Evolutionary conservation across 257 asterid species (phyloP).

Genomic region (Nicotiana obtusifolia): DNA sequence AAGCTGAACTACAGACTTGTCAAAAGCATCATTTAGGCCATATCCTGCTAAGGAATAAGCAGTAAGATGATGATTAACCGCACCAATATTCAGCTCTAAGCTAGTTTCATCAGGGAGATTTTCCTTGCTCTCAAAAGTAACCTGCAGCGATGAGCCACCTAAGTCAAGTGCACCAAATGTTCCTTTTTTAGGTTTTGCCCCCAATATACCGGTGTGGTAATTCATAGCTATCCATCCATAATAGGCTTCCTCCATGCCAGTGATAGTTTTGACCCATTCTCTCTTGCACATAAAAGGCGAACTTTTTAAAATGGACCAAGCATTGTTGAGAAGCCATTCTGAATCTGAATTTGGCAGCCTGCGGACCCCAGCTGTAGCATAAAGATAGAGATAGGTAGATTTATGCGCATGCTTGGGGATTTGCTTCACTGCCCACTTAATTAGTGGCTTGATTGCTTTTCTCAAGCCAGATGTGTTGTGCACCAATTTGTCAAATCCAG

Average conservation of each 20-base stretch:
- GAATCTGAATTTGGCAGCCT: constrained; percentile 84
- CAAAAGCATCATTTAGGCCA: constrained; percentile 96
- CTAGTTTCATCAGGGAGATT: constrained; percentile 43
- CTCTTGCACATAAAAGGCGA: constrained; percentile 75
- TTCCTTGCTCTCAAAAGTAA: constrained; percentile 72
- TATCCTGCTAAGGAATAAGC: constrained; percentile 93
- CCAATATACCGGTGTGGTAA: constrained; percentile 66
- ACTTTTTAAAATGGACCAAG: constrained; percentile 68
- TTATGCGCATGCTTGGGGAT: constrained; percentile 71
- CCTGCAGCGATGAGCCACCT: constrained; percentile 97
- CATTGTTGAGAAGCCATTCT: constrained; percentile 84
- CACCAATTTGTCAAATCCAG: constrained; percentile 94
- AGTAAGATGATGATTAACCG: constrained; percentile 69
- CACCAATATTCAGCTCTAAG: constrained; percentile 70
- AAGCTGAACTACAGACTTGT: constrained; percentile 78
- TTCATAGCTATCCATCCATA: constrained; percentile 95
- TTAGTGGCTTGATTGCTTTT: constrained; percentile 63
- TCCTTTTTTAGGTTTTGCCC: constrained; percentile 63
- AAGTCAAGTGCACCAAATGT: constrained; percentile 94
- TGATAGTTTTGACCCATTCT: constrained; percentile 87
- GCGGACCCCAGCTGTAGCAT: constrained; percentile 97
- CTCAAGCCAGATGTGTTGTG: constrained; percentile 64
- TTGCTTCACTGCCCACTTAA: constrained; percentile 91
- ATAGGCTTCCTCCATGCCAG: constrained; percentile 92
- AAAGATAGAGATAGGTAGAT: constrained; percentile 72